phyloP scores from a whole-genome alignment of 164 flowering plant genomes.

The Houttuynia cordata region DNA sequence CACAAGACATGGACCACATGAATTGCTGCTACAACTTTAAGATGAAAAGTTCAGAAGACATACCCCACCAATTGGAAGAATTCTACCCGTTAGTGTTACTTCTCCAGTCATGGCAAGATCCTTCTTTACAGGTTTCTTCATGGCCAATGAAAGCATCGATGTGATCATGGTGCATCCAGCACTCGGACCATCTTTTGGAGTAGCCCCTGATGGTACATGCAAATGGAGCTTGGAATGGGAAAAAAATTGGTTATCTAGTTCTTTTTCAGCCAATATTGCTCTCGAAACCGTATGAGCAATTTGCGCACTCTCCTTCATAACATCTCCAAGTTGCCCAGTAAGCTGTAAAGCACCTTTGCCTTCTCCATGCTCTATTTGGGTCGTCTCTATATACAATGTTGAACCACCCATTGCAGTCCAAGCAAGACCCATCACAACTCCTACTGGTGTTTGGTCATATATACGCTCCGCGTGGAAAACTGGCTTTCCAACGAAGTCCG shows the following conservation, averaged over 20 bases:
- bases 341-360: constrained; percentile 77
- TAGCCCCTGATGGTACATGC: constrained; percentile 98
- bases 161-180: constrained; percentile 99
- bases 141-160: constrained; percentile 75
- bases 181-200: constrained; percentile 98
- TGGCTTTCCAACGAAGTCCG: constrained; percentile 92
- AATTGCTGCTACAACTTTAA: too few species aligned
- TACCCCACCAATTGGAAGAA: constrained; percentile 99
- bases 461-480: constrained; percentile 94
- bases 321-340: constrained; percentile 97
- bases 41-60: constrained; percentile 9
- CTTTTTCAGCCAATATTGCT: constrained; percentile 60
- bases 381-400: constrained; percentile 80
- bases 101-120: constrained; percentile 99
- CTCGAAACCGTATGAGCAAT: constrained; percentile 86
- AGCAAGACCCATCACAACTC: constrained; percentile 99
- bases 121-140: constrained; percentile 65
- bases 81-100: constrained; percentile 75
- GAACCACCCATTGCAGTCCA: constrained; percentile 99
- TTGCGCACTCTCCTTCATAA: constrained; percentile 97
- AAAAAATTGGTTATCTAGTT: constrained; percentile 60
- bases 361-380: constrained; percentile 67
- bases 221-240: constrained; percentile 79
- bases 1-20: background rate
- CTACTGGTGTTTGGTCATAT: constrained; percentile 72